These are phyloP conservation scores for Raddia guianensis DNA, from an alignment of 176 grass and related monocot species.

Conservation along the genomic window DNA sequence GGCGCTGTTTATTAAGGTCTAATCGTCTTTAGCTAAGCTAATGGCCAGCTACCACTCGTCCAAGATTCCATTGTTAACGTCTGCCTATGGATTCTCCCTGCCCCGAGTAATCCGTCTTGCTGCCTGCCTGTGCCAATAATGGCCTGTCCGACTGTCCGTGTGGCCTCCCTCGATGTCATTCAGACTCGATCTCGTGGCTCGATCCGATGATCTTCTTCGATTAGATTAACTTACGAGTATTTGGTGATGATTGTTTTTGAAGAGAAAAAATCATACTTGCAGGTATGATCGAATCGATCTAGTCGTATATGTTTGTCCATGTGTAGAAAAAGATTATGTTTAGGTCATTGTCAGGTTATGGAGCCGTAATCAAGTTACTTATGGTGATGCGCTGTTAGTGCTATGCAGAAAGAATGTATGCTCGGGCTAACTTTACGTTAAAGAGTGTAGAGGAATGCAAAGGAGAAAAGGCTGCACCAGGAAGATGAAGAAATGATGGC, in stretches of 20 bases:
- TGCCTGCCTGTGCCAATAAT: slow-evolving; percentile 20
- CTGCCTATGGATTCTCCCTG: slow-evolving; percentile 30
- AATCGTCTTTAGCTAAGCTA: background rate
- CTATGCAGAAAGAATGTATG: background rate
- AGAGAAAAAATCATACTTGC: too few species aligned
- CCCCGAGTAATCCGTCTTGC: background rate
- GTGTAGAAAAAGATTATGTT: background rate
- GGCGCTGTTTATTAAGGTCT: background rate
- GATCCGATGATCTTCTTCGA: background rate
- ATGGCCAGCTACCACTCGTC: background rate
- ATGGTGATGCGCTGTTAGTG: slow-evolving; percentile 18
- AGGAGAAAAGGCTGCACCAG: background rate
- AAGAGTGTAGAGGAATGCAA: background rate
- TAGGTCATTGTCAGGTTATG: slow-evolving; percentile 8
- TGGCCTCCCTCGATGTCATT: slow-evolving; percentile 13
- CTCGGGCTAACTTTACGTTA: background rate
- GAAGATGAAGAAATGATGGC: background rate
- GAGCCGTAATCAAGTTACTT: background rate
- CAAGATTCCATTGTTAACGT: slow-evolving; percentile 14
- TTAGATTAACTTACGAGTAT: background rate
- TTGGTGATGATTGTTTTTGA: too few species aligned
- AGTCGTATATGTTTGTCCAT: too few species aligned
- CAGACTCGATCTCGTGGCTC: background rate
- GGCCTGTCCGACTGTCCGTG: background rate
- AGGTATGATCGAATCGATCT: too few species aligned